Evolutionary conservation across 805 yeast species (phyloP).

Genomic region (Candida khao-thaluensis): DNA sequence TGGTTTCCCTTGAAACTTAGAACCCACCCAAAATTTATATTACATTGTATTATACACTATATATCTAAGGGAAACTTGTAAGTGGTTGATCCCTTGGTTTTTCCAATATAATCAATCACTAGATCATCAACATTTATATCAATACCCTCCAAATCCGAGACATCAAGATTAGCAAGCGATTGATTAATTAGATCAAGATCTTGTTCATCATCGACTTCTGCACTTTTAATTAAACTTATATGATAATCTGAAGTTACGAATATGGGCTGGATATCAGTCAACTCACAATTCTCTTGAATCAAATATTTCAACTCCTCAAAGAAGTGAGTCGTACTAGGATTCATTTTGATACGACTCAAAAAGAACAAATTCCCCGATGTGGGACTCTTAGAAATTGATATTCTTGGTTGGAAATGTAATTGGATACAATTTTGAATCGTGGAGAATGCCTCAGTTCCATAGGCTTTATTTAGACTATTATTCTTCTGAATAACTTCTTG

Average conservation of each 20-base stretch:
- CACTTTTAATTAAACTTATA: conserved; percentile 6
- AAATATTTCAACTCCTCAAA: conserved; percentile 5
- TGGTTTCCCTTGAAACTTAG: no score
- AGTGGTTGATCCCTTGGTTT: neutral
- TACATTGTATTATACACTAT: no score
- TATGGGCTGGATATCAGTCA: conserved; percentile 2
- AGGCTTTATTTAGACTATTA: neutral
- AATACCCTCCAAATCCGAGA: neutral
- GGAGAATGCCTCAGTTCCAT: neutral
- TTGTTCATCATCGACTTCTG: neutral
- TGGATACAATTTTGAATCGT: neutral
- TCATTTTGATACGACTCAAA: conserved; percentile 1
- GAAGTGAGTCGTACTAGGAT: conserved; percentile 1
- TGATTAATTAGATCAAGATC: conserved; percentile 1
- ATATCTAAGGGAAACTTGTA: neutral
- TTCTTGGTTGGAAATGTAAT: conserved; percentile 6
- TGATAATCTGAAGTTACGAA: neutral
- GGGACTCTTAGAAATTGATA: conserved; percentile 4
- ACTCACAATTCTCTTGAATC: conserved; percentile 6
- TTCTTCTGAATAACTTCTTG: neutral
- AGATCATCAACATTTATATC: conserved; percentile 1
- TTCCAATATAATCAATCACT: neutral
- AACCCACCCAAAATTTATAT: no score
- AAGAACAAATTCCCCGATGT: conserved; percentile 6
- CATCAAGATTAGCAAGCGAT: neutral